These are phyloP conservation scores for Suillus ampliporus DNA, from an alignment of 768 basidiomycete genomes.

Conservation along the genomic window DNA sequence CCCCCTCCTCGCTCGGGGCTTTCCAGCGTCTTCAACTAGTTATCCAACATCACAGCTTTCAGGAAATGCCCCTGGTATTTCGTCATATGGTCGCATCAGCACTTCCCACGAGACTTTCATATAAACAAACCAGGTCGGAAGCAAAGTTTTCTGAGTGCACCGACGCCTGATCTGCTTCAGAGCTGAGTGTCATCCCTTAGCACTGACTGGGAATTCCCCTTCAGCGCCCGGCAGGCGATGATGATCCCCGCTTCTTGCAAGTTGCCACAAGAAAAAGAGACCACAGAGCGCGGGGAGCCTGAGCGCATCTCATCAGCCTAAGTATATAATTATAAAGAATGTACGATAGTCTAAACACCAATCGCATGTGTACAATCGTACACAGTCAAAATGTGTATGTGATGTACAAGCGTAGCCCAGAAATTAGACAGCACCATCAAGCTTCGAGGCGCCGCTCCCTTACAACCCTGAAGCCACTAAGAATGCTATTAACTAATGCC, in stretches of 20 bases:
- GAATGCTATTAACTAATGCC: not conserved
- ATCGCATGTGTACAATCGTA: not conserved
- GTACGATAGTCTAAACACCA: not conserved
- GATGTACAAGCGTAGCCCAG: not conserved
- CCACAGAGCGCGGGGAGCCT: no score
- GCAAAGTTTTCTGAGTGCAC: no score
- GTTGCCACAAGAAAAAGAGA: no score
- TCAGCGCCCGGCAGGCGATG: slow-evolving; percentile 86
- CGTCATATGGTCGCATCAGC: slow-evolving; percentile 66
- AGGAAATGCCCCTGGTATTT: slow-evolving; percentile 71
- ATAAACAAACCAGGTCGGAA: no score
- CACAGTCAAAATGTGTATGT: not conserved
- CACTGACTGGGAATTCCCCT: slow-evolving; percentile 78
- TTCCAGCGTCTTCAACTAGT: slow-evolving; percentile 76
- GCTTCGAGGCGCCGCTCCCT: not conserved
- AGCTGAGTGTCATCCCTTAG: slow-evolving; percentile 64
- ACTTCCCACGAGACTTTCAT: slow-evolving; percentile 63
- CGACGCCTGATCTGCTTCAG: no score
- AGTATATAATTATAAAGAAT: not conserved
- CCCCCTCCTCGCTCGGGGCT: no score
- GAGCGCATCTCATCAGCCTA: no score
- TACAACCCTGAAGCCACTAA: not conserved
- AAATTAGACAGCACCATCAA: not conserved
- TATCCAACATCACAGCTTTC: slow-evolving; percentile 49
- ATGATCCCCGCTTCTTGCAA: slow-evolving; percentile 57